phyloP scores from a whole-genome alignment of 2,329 filamentous ascomycete genomes.

The Colletotrichum abscissum region DNA sequence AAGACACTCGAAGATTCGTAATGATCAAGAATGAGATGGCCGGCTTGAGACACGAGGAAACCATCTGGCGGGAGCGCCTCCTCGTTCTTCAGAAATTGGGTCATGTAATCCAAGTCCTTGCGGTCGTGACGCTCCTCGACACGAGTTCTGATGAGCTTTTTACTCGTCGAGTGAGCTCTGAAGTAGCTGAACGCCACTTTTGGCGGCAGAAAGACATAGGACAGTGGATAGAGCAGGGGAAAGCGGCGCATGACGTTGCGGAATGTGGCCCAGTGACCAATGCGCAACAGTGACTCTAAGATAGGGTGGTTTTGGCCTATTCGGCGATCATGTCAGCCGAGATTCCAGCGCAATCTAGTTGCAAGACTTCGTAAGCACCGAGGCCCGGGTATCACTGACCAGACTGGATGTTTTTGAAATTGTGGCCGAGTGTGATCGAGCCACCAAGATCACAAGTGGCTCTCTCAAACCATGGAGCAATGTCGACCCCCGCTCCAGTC shows the following conservation, averaged over 20 bases:
- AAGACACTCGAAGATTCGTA: background rate
- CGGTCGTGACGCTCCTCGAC: background rate
- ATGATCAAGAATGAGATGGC: background rate
- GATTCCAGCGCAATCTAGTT: background rate
- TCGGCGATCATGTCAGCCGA: background rate
- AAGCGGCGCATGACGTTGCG: constrained; percentile 10
- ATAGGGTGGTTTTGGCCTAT: constrained; percentile 3
- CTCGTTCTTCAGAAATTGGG: background rate
- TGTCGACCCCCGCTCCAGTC: background rate
- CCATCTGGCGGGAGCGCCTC: background rate
- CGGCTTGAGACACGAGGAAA: background rate
- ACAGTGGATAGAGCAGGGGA: background rate
- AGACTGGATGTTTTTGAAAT: background rate
- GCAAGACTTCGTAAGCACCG: background rate
- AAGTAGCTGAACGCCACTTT: background rate
- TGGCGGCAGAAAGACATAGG: background rate
- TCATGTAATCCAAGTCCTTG: background rate
- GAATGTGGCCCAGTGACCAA: background rate
- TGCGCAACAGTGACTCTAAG: background rate
- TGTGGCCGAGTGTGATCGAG: background rate
- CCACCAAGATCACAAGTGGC: background rate
- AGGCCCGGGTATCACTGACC: background rate
- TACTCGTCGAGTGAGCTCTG: background rate
- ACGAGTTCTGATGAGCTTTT: background rate
- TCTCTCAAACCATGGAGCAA: background rate